Percentiles rank a stretch among this genome's conserved stretches.
Conservation (phyloP, 371 early-diverging fungal species). For the Apophysomyces elegans region DNA sequence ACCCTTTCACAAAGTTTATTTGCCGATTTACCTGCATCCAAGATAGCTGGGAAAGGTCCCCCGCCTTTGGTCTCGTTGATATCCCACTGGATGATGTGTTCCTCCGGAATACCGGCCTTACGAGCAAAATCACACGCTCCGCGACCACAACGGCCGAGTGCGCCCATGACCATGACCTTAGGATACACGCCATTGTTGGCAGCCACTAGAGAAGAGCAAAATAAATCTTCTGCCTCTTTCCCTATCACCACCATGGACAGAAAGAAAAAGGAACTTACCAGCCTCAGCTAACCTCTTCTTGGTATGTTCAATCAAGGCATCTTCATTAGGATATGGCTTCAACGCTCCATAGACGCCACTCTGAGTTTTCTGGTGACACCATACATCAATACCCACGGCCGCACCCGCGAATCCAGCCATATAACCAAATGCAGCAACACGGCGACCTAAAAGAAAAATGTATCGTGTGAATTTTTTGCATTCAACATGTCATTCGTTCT, state of each 20-base stretch:
- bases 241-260: background rate
- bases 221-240: background rate
- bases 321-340: slow-evolving; percentile 86
- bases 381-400: slow-evolving; percentile 91
- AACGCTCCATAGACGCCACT: slow-evolving; percentile 67
- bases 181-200: slow-evolving; percentile 71
- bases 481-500: background rate
- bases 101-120: slow-evolving; percentile 86
- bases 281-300: slow-evolving; percentile 72
- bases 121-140: slow-evolving; percentile 89
- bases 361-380: slow-evolving; percentile 79
- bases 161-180: slow-evolving; percentile 96
- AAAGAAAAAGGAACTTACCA: slow-evolving; percentile 45
- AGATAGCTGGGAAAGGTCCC: slow-evolving; percentile 93
- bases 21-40: slow-evolving; percentile 54
- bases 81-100: slow-evolving; percentile 94
- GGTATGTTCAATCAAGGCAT: slow-evolving; percentile 74
- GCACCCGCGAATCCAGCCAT: slow-evolving; percentile 97
- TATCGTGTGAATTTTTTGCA: background rate
- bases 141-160: slow-evolving; percentile 93
- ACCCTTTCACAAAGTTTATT: background rate
- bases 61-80: slow-evolving; percentile 92
- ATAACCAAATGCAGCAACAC: slow-evolving; percentile 97
- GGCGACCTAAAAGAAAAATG: slow-evolving; percentile 61
- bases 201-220: slow-evolving; percentile 27